Conservation (phyloP, 2,329 filamentous ascomycete genomes). For the Nigrospora osmanthi region DNA sequence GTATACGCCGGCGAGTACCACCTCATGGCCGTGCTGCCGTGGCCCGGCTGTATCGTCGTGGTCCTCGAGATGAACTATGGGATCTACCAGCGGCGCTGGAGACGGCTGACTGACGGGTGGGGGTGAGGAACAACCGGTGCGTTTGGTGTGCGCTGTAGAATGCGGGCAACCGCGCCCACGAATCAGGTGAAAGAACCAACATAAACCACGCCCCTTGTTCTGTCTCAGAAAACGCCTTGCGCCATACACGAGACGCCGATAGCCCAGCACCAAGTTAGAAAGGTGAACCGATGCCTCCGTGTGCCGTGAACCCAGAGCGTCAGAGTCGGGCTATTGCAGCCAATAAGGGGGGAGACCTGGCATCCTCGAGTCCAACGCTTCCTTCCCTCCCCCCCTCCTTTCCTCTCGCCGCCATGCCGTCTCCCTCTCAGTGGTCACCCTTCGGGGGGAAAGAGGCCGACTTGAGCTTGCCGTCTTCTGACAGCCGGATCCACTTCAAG, state of each 20-base stretch:
- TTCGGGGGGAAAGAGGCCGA: slow-evolving; percentile 75
- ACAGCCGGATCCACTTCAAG: slow-evolving; percentile 70
- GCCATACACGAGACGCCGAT: slow-evolving; percentile 15
- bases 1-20: neutral
- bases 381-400: too few species aligned
- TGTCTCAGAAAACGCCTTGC: slow-evolving; percentile 15
- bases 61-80: neutral
- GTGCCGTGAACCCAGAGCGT: neutral
- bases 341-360: too few species aligned
- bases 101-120: too few species aligned
- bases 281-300: slow-evolving; percentile 16
- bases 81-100: too few species aligned
- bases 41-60: neutral
- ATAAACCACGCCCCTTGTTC: slow-evolving; percentile 3
- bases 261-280: slow-evolving; percentile 13
- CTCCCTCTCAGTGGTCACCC: slow-evolving; percentile 23
- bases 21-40: neutral
- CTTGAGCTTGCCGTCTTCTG: slow-evolving; percentile 54
- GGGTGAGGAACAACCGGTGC: too few species aligned
- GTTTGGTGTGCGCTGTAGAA: neutral
- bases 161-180: slow-evolving; percentile 17
- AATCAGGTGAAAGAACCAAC: slow-evolving; percentile 10
- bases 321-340: too few species aligned
- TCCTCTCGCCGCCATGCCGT: neutral
- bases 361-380: too few species aligned